Conservation (phyloP, 2,329 filamentous ascomycete species). For the Triangularia setosa region DNA sequence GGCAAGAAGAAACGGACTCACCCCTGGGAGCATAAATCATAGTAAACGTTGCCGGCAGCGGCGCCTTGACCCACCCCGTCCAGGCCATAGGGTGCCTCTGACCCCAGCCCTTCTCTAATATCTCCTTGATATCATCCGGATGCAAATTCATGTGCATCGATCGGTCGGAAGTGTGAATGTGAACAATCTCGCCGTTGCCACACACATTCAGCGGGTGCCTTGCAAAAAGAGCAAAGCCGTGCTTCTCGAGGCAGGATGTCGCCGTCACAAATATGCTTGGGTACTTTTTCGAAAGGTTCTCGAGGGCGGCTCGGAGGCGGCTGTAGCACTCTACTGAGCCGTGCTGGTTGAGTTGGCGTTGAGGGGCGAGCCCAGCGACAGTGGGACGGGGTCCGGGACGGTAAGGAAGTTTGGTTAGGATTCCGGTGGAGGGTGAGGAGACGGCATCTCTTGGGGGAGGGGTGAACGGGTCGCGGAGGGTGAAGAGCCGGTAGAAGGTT, state of each 20-base stretch:
- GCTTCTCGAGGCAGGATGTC: conserved; percentile 76
- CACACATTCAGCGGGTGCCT: conserved; percentile 62
- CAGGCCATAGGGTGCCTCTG: conserved; percentile 66
- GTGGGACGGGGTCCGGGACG: conserved; percentile 61
- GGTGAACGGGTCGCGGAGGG: conserved; percentile 64
- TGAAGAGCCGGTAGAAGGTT: conserved; percentile 67
- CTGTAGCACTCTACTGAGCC: conserved; percentile 51
- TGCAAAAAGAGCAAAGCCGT: conserved; percentile 72
- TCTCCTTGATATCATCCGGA: conserved; percentile 67
- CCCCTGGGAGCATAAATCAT: conserved; percentile 77
- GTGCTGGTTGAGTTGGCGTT: conserved; percentile 71
- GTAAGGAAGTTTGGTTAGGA: conserved; percentile 57
- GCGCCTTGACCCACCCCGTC: conserved; percentile 61
- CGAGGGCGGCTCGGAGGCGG: conserved; percentile 51
- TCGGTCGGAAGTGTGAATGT: conserved; percentile 73
- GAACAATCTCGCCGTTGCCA: conserved; percentile 76
- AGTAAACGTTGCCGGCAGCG: conserved; percentile 70
- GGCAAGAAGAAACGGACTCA: conserved; percentile 28
- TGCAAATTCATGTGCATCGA: conserved; percentile 78
- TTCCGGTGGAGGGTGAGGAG: conserved; percentile 53
- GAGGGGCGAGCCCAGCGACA: conserved; percentile 74
- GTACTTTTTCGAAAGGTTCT: conserved; percentile 44
- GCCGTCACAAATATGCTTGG: conserved; percentile 54
- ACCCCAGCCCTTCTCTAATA: conserved; percentile 75
- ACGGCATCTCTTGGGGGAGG: conserved; percentile 51